These are phyloP conservation scores for Endotrypanum monterogeii DNA, from an alignment of 208 protist genomes.

Conservation along the genomic window DNA sequence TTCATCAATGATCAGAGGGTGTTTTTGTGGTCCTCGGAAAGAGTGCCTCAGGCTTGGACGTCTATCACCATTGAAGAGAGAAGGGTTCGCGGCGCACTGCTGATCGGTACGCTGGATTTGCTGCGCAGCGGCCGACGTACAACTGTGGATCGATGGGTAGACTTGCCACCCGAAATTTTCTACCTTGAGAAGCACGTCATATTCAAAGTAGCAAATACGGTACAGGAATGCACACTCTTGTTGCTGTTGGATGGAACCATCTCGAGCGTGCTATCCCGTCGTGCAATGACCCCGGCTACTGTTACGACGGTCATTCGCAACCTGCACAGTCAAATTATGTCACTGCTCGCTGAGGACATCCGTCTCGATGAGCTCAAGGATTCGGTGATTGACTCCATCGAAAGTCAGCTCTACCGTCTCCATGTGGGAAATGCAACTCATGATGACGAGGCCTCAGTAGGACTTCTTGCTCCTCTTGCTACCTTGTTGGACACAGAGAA, in stretches of 20 bases:
- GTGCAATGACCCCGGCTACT: conserved; percentile 32
- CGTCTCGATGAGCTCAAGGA: conserved; percentile 65
- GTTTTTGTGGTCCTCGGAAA: conserved; percentile 37
- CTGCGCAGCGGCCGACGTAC: conserved; percentile 55
- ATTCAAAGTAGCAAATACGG: conserved; percentile 78
- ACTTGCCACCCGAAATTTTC: conserved; percentile 70
- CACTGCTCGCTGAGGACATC: conserved; percentile 52
- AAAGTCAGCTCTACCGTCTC: conserved; percentile 35
- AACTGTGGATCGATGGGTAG: conserved; percentile 62
- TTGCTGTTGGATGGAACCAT: conserved; percentile 71
- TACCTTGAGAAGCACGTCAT: conserved; percentile 82
- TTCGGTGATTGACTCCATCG: conserved; percentile 44
- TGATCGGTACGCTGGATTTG: conserved; percentile 59
- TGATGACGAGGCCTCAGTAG: conserved; percentile 12
- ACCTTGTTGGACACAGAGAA: conserved; percentile 53
- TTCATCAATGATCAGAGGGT: conserved; percentile 48
- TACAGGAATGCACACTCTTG: conserved; percentile 75
- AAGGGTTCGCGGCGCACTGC: conserved; percentile 58
- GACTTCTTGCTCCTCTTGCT: neutral
- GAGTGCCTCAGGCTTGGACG: conserved; percentile 35
- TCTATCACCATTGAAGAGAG: conserved; percentile 46
- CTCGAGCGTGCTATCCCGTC: conserved; percentile 62
- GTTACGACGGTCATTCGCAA: conserved; percentile 46
- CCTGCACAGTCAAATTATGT: conserved; percentile 59
- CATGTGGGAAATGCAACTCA: conserved; percentile 4